phyloP scores from a whole-genome alignment of 768 basidiomycete genomes.

The Mycena capillaripes region DNA sequence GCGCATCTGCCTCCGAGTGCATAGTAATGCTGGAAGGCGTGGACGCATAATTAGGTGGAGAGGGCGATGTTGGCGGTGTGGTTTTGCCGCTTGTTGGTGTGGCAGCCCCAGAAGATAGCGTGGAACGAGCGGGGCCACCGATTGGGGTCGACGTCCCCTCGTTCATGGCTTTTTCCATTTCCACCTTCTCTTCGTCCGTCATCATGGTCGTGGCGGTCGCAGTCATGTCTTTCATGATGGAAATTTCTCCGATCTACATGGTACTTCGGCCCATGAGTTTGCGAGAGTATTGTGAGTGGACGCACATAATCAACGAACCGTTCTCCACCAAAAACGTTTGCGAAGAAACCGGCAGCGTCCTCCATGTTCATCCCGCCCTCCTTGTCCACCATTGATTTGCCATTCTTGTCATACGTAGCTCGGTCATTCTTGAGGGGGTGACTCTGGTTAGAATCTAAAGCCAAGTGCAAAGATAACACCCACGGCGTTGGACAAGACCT shows the following conservation, averaged over 20 bases:
- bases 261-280: conserved; percentile 13
- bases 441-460: neutral
- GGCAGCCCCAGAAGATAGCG: conserved; percentile 6
- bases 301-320: conserved; percentile 90
- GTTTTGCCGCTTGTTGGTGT: conserved; percentile 14
- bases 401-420: conserved; percentile 95
- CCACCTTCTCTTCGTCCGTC: conserved; percentile 93
- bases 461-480: conserved; percentile 41
- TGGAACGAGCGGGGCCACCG: conserved; percentile 27
- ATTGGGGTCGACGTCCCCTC: conserved; percentile 47
- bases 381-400: conserved; percentile 89
- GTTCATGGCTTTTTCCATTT: conserved; percentile 82
- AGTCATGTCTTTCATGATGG: conserved; percentile 94
- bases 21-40: conserved; percentile 34
- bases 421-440: conserved; percentile 74
- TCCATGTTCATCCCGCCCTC: conserved; percentile 86
- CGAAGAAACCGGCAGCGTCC: conserved; percentile 95
- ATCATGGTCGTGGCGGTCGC: conserved; percentile 88
- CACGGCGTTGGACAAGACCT: conserved; percentile 89
- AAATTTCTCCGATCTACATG: conserved; percentile 93
- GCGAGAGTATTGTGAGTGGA: conserved; percentile 30
- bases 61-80: conserved; percentile 4
- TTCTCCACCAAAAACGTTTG: conserved; percentile 96
- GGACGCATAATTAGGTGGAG: conserved; percentile 14
- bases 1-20: conserved; percentile 37